These are phyloP conservation scores for Fennellomyces sp. DNA, from an alignment of 371 early-diverging fungal species.

Conservation along the genomic window DNA sequence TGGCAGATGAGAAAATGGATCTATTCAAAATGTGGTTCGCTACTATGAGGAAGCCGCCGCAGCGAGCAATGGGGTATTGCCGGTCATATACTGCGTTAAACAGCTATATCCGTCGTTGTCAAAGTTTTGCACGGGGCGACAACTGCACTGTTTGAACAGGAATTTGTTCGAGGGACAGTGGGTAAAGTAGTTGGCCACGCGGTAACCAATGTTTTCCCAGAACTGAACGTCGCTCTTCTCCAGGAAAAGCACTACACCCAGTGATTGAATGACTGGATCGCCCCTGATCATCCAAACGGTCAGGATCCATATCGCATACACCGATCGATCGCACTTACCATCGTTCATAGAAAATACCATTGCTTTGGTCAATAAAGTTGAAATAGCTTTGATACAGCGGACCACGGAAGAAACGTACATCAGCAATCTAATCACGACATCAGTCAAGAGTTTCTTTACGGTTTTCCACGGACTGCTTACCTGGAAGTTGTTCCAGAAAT, in stretches of 20 bases:
- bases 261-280: conserved; percentile 45
- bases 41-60: not conserved
- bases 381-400: conserved; percentile 80
- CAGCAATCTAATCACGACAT: conserved; percentile 30
- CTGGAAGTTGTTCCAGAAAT: conserved; percentile 78
- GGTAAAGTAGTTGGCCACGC: conserved; percentile 38
- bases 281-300: conserved; percentile 27
- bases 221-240: conserved; percentile 44
- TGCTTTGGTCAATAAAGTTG: conserved; percentile 74
- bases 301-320: not conserved
- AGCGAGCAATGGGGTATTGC: not conserved
- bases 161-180: conserved; percentile 35
- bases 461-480: conserved; percentile 8
- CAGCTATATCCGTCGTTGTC: conserved; percentile 47
- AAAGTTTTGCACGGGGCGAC: conserved; percentile 44
- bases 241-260: conserved; percentile 38
- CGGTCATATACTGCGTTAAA: conserved; percentile 11
- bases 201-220: conserved; percentile 49
- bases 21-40: too few relatives aligned
- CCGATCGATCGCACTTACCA: conserved; percentile 26
- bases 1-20: too few relatives aligned
- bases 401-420: conserved; percentile 41
- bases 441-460: not conserved
- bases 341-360: conserved; percentile 95
- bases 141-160: conserved; percentile 31